These are phyloP conservation scores for Sisymbrium altissimum DNA, from an alignment of 345 rosid species.

Conservation along the genomic window DNA sequence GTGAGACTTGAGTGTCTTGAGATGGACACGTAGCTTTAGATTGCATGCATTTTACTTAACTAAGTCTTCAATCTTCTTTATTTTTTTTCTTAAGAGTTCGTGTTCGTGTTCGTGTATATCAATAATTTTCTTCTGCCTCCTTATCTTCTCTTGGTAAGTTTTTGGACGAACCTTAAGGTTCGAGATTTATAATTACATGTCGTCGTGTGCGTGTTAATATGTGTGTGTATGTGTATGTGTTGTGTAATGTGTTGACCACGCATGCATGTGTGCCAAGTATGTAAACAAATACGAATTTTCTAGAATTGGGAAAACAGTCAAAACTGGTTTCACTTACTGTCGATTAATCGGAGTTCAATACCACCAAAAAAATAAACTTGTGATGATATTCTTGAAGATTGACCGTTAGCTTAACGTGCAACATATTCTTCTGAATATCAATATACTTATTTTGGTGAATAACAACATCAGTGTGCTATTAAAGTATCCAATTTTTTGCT, in stretches of 20 bases:
- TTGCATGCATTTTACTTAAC: conserved; percentile 35
- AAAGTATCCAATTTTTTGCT: neutral
- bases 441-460: too few relatives aligned
- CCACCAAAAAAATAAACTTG: neutral
- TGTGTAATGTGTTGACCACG: neutral
- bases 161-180: conserved; percentile 19
- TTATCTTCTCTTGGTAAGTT: conserved; percentile 19
- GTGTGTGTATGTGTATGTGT: neutral
- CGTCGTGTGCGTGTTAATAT: neutral
- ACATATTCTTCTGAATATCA: too few relatives aligned
- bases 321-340: neutral
- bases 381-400: too few relatives aligned
- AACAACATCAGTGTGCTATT: too few relatives aligned
- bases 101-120: conserved; percentile 10
- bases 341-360: neutral
- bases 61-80: neutral
- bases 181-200: neutral
- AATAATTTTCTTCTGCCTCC: neutral
- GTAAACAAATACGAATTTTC: neutral
- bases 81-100: neutral
- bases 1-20: conserved; percentile 22
- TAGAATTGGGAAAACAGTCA: neutral
- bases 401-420: too few relatives aligned
- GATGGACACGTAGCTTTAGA: conserved; percentile 31
- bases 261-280: conserved; percentile 34